These are phyloP conservation scores for Purshia tridentata DNA, from an alignment of 306 rosid species.

Conservation along the genomic window DNA sequence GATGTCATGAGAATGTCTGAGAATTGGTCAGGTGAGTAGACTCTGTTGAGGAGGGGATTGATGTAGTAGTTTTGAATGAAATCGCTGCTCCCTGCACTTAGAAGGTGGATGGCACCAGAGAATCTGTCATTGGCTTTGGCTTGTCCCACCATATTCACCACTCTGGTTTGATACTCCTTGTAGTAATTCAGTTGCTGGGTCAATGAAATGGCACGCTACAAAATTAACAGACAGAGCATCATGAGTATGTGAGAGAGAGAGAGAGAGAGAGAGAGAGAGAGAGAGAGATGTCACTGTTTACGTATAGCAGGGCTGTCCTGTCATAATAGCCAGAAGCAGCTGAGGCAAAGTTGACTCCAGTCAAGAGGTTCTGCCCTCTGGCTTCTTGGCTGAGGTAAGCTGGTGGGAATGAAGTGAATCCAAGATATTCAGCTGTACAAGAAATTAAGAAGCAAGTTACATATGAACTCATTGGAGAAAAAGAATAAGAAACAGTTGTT, in stretches of 20 bases:
- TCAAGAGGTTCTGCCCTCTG: constrained; percentile 43
- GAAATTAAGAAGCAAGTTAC: not conserved
- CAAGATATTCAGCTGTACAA: constrained; percentile 54
- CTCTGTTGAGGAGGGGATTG: constrained; percentile 31
- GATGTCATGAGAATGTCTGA: constrained; percentile 48
- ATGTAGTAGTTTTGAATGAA: constrained; percentile 59
- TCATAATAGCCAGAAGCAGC: constrained; percentile 61
- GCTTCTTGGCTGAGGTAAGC: constrained; percentile 66
- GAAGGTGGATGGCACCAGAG: constrained; percentile 50
- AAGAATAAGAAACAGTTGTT: not conserved
- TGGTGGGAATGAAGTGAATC: constrained; percentile 56
- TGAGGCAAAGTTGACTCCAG: constrained; percentile 66
- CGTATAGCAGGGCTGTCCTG: constrained; percentile 45
- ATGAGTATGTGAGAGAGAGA: not conserved
- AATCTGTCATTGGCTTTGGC: constrained; percentile 42
- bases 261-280: constrained; percentile 11
- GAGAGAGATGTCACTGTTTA: constrained; percentile 19
- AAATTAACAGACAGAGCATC: constrained; percentile 9
- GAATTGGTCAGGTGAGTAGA: constrained; percentile 45
- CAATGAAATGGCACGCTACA: constrained; percentile 46
- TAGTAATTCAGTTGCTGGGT: constrained; percentile 53
- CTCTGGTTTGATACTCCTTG: constrained; percentile 46
- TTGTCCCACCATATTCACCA: constrained; percentile 48
- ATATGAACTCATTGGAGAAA: constrained; percentile 1
- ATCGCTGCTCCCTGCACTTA: constrained; percentile 64